Evolutionary conservation across 2,329 filamentous ascomycete species (phyloP), one percentile per base, ranked within the genome.

Genomic region (Cladosporium sp.): DNA sequence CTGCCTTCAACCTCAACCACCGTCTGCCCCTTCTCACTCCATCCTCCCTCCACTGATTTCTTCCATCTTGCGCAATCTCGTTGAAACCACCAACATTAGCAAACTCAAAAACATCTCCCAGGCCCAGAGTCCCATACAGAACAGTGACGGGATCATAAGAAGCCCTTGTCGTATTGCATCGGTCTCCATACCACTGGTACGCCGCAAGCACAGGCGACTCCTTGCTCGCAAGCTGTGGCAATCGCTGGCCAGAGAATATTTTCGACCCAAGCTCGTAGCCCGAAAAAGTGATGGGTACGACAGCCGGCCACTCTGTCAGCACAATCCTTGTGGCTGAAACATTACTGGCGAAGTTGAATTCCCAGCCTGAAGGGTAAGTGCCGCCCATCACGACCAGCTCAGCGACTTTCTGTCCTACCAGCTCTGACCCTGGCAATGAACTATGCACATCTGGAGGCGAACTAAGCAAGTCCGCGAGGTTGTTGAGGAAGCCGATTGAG

Each of bases 381-480:
- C 80, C 80, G 22, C 80, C 80, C 79, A 82, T 82, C 5, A 82
- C 63, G 1, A 82, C 76, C 1, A 82, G 70, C 64, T 82, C 75
- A 1, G 66, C 64, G 2, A 82, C 78, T 61, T 82, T 82, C 9
- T 60, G 55, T 1, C 68, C 60, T 20, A 82, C 60, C 1, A 82
- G 74, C 8, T 71, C 71, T 1, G 63, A 66, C 0, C 80, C 79
- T 8, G 65, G 59, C 10, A 80, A 70, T 8, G 65, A 42, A 0
- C 76, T 77, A 58, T 72, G 65, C 0, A 40, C 36, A 60, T 82
- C 79, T 0, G 72, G 65, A 0, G 71, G 70, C 13, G 78, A 79
- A 60, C 77, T 73, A 13, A 82, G 68, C 3, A 83, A 68, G 1
- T 62, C 74, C 1, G 79, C 78, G 0, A 82, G 72, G 50, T 65